Percentiles rank a stretch among this genome's conserved stretches.
Conservation (phyloP, 495 filamentous ascomycete genomes). For the Talaromyces wortmannii region DNA sequence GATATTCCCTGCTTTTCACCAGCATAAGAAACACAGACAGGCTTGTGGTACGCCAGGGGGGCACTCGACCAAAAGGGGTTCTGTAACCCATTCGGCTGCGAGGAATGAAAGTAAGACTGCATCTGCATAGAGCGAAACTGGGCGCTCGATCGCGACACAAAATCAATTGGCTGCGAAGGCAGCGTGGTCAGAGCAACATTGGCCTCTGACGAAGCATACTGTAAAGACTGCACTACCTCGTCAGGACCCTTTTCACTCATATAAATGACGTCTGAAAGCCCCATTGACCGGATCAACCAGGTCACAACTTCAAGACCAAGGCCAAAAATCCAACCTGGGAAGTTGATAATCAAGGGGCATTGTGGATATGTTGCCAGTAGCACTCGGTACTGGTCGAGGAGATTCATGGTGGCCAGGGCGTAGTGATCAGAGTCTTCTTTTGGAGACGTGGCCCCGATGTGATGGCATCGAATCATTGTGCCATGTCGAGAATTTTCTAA, state of each 20-base stretch:
- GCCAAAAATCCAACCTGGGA: conserved; percentile 76
- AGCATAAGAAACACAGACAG: conserved; percentile 50
- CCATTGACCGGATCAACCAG: conserved; percentile 47
- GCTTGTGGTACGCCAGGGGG: conserved; percentile 38
- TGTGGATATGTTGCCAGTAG: conserved; percentile 31
- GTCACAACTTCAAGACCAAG: conserved; percentile 63
- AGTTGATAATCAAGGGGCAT: conserved; percentile 70
- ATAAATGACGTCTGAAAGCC: conserved; percentile 59
- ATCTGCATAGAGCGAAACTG: conserved; percentile 74
- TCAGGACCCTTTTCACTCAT: conserved; percentile 64
- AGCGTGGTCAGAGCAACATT: conserved; percentile 31
- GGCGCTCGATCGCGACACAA: conserved; percentile 56
- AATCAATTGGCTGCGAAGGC: conserved; percentile 53
- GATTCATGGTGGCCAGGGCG: conserved; percentile 57
- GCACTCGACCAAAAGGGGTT: conserved; percentile 39
- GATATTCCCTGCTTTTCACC: conserved; percentile 43
- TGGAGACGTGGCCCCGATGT: conserved; percentile 64
- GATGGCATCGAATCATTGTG: conserved; percentile 56
- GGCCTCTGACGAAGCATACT: conserved; percentile 23
- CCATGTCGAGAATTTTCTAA: conserved; percentile 21
- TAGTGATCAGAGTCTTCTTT: conserved; percentile 68
- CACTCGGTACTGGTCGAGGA: conserved; percentile 56
- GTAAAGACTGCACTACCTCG: conserved; percentile 55
- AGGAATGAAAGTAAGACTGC: conserved; percentile 69
- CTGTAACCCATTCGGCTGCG: conserved; percentile 20